Base-by-base conservation (phyloP, 371 early-diverging fungal species). In the Zychaea mexicana region DNA sequence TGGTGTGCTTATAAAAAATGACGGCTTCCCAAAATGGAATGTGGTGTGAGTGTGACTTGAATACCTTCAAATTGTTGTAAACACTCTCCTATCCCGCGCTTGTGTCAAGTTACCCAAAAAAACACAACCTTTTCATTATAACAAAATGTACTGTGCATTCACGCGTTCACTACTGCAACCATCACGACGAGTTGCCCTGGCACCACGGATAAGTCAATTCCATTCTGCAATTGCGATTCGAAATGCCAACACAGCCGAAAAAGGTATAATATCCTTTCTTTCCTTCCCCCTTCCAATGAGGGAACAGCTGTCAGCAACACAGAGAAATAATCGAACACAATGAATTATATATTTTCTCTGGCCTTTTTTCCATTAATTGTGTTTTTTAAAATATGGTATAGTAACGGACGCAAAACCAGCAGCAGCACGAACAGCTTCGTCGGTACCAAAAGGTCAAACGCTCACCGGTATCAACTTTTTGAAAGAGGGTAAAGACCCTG, bases 401-500 rank as follows among this genome's bases (percentile, higher is more conserved):
- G 42, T 17, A 1, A 42, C 57, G n/a, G 36, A n/a, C n/a, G 9
- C 33, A 28, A 57, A 32, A 26, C 36, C 60, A 32, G n/a, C 39
- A 28, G 21, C 55, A 28, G 30, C 61, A 30, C 60, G 69, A 49
- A 42, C 70, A 28, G 65, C 68, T 31, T 91, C 92, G 9, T 83
- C 88, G 32, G 90, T 80, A 64, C 84, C 90, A 6, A 86, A 87
- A 21, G 96, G 97, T 52, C 88, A 92, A 0, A 84, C 88, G 1
- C 71, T 97, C 55, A 94, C 93, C 73, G 96, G 96, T 0, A 69
- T 97, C 58, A 94, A 94, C 69, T 90, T 88, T 63, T 75, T 89
- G 65, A 92, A 90, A 75, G 90, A 89, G 45, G 88, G 87, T 47
- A 83, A 81, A 64, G 96, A 97, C 52, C 95, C 95, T n/a, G 81